Conservation (phyloP, 345 rosid genomes). For the Syzygium aqueum region DNA sequence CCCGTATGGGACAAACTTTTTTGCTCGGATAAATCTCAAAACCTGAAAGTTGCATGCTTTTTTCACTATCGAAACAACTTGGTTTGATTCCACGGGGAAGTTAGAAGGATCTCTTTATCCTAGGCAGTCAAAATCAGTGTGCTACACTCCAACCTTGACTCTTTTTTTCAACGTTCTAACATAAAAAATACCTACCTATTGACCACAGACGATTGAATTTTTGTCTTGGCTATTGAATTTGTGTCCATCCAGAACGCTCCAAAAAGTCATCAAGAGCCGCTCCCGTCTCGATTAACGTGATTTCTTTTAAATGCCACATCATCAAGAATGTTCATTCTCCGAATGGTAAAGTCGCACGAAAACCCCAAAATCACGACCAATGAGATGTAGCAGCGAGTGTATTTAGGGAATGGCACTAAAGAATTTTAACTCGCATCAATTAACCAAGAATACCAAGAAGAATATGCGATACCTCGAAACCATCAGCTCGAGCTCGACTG, state of each 20-base stretch:
- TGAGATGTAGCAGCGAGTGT: rapidly evolving
- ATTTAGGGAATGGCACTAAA: neutral
- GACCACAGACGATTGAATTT: neutral
- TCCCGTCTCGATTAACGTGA: neutral
- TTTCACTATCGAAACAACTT: neutral
- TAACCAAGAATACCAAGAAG: neutral
- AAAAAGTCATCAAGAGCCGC: neutral
- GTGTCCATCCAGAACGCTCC: neutral
- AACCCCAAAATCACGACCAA: neutral
- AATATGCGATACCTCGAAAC: neutral
- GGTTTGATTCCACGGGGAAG: neutral
- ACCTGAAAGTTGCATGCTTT: neutral
- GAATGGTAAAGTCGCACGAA: neutral
- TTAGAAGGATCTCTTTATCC: neutral
- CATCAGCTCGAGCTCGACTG: neutral
- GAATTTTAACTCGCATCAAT: neutral
- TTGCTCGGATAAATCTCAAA: neutral
- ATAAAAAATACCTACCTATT: neutral
- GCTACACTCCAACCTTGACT: neutral
- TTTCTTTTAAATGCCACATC: neutral
- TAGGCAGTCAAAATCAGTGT: neutral
- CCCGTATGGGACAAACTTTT: neutral
- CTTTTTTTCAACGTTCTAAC: neutral
- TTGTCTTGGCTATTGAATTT: neutral
- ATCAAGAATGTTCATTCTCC: neutral